Evolutionary conservation across 2,329 filamentous ascomycete species (phyloP).

Genomic region (Aureobasidium uvarum): DNA sequence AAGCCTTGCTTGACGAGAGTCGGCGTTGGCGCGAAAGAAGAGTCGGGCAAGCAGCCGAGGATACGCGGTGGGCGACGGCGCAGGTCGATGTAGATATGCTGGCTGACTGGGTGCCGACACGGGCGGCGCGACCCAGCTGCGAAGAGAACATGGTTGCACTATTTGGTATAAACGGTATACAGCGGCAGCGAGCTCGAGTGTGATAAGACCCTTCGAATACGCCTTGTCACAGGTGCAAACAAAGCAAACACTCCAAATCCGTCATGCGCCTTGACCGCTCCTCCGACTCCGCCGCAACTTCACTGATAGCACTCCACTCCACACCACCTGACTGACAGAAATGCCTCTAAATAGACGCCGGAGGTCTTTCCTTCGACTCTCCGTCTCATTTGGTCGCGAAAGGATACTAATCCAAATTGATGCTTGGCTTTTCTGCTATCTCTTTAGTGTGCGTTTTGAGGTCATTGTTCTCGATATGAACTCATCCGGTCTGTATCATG

Average conservation of each 20-base stretch:
- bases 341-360: not conserved
- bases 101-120: slow-evolving; percentile 11
- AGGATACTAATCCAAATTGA: no score
- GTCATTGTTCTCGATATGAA: no score
- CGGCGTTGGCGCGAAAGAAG: slow-evolving; percentile 49
- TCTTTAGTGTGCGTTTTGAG: no score
- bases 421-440: no score
- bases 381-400: no score
- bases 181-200: not conserved
- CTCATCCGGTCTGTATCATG: no score
- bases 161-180: not conserved
- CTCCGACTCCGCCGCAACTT: slow-evolving; percentile 1
- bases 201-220: slow-evolving; percentile 13
- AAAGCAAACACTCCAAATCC: slow-evolving; percentile 13
- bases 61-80: slow-evolving; percentile 36
- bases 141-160: slow-evolving; percentile 26
- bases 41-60: slow-evolving; percentile 33
- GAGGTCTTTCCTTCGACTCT: no score
- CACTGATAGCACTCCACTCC: not conserved
- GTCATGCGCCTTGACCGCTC: slow-evolving; percentile 3
- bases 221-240: slow-evolving; percentile 7
- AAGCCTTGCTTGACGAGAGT: slow-evolving; percentile 52
- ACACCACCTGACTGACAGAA: not conserved
- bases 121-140: slow-evolving; percentile 23
- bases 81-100: slow-evolving; percentile 14